Evolutionary conservation across 1,139 yeast genomes (phyloP).

Genomic region (Blastobotrys aristatus): DNA sequence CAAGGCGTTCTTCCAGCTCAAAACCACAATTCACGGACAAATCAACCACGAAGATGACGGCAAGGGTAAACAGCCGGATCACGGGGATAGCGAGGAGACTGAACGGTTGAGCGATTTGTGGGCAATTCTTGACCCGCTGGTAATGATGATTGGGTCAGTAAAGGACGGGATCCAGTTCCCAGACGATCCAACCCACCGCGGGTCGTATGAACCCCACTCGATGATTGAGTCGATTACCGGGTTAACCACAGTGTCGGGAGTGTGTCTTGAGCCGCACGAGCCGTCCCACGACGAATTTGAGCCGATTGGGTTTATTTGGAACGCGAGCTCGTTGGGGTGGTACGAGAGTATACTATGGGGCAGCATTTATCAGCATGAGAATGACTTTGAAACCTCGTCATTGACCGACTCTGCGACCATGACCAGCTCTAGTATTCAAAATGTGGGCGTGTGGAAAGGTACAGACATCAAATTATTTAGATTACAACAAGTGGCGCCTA

Average conservation of each 20-base stretch:
- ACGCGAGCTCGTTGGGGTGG: conserved; percentile 67
- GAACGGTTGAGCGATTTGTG: conserved; percentile 11
- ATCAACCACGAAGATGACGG: conserved; percentile 20
- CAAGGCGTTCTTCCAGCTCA: conserved; percentile 23
- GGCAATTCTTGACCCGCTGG: conserved; percentile 17
- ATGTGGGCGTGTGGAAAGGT: conserved; percentile 50
- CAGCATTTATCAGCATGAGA: conserved; percentile 49
- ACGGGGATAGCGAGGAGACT: neutral
- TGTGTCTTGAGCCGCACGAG: conserved; percentile 21
- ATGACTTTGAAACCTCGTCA: conserved; percentile 20
- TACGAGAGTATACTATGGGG: conserved; percentile 66
- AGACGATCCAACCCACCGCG: conserved; percentile 3
- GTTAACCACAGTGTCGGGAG: conserved; percentile 19
- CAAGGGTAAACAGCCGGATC: conserved; percentile 44
- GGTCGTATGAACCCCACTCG: conserved; percentile 23
- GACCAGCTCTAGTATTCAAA: conserved; percentile 15
- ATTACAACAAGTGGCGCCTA: conserved; percentile 42
- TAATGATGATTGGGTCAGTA: conserved; percentile 16
- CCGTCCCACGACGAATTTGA: conserved; percentile 36
- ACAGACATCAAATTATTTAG: conserved; percentile 60
- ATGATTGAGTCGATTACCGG: conserved; percentile 26
- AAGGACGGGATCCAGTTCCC: conserved; percentile 15
- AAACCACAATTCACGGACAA: conserved; percentile 8
- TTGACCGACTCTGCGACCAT: conserved; percentile 19
- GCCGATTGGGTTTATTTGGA: conserved; percentile 57